Conservation (phyloP, 306 rosid species). For the Citrullus mucosospermus region DNA sequence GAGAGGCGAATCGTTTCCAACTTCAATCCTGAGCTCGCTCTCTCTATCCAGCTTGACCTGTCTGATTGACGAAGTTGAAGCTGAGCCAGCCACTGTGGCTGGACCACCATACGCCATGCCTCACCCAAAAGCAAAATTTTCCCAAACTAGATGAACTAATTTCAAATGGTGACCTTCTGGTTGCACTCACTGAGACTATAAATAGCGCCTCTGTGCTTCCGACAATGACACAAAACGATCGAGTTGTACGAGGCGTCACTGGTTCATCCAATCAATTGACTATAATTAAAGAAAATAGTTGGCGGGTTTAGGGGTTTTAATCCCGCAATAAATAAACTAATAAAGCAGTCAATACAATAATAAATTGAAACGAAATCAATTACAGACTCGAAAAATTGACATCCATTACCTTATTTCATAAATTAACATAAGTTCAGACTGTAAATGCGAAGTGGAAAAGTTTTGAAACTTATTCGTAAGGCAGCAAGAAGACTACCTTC, state of each 20-base stretch:
- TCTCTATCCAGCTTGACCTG: slow-evolving; percentile 79
- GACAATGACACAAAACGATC: background rate
- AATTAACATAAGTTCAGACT: background rate
- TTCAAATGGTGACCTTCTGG: background rate
- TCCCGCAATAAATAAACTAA: background rate
- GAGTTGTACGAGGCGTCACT: background rate
- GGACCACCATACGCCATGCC: slow-evolving; percentile 50
- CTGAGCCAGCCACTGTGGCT: slow-evolving; percentile 33
- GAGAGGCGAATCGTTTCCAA: slow-evolving; percentile 53
- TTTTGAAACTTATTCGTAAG: background rate
- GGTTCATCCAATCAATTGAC: background rate
- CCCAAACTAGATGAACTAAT: background rate
- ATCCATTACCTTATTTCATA: background rate
- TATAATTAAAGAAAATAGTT: background rate
- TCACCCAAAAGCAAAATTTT: background rate
- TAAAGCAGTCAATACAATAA: background rate
- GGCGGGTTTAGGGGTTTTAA: background rate
- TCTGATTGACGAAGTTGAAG: slow-evolving; percentile 30
- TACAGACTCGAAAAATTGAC: background rate
- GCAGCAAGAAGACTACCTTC: background rate
- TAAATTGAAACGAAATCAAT: background rate
- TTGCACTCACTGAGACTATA: background rate
- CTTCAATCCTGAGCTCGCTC: slow-evolving; percentile 84
- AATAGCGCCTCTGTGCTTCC: background rate
- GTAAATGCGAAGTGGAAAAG: background rate